phyloP scores from a whole-genome alignment of 1,139 yeast species.

The Blastobotrys niveus region DNA sequence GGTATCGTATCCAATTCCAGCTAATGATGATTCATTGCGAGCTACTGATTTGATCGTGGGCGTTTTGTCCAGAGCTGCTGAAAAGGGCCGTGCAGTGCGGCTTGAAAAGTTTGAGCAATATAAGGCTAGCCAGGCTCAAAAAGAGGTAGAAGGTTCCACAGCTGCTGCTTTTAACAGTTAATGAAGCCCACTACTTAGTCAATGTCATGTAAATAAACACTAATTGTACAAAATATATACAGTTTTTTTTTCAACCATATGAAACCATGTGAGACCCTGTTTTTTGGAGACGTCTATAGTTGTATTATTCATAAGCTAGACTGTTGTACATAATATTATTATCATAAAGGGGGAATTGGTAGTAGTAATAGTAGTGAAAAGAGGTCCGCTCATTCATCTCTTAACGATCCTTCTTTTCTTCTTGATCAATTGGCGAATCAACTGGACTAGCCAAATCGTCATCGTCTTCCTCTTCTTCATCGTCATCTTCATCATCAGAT shows the following conservation, averaged over 20 bases:
- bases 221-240: too few species aligned
- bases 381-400: constrained; percentile 16
- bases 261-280: too few species aligned
- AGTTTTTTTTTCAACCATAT: too few species aligned
- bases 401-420: constrained; percentile 11
- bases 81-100: constrained; percentile 63
- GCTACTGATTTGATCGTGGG: constrained; percentile 76
- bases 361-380: not conserved
- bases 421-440: constrained; percentile 8
- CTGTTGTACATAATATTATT: constrained; percentile 9
- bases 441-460: constrained; percentile 17
- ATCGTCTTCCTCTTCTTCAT: constrained; percentile 37
- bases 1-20: constrained; percentile 92
- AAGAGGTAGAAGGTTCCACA: not conserved
- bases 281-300: too few species aligned
- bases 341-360: not conserved
- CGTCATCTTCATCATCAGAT: constrained; percentile 76
- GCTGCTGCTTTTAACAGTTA: constrained; percentile 1
- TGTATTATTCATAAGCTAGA: too few species aligned
- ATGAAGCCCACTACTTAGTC: not conserved
- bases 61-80: constrained; percentile 78
- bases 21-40: constrained; percentile 89
- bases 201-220: not conserved
- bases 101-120: constrained; percentile 35
- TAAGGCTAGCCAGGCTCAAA: constrained; percentile 2